Evolutionary conservation across 108 stramenopile species (phyloP).

Genomic region (Skeletonema tropicum): DNA sequence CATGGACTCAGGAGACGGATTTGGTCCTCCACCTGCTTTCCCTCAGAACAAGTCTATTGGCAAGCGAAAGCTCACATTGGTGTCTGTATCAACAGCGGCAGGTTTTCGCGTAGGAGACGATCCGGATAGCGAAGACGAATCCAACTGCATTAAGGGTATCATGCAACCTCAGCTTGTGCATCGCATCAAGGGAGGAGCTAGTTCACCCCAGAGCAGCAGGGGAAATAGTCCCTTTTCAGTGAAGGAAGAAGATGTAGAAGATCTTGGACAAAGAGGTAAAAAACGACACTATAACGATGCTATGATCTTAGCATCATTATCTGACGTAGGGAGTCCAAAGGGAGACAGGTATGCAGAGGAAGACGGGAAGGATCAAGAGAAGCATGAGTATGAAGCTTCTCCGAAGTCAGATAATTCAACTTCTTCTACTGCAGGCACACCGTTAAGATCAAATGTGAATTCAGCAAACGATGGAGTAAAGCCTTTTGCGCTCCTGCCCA

Average conservation of each 20-base stretch:
- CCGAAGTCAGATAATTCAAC: neutral
- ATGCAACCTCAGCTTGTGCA: conserved; percentile 29
- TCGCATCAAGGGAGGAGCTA: conserved; percentile 16
- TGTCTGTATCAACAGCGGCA: conserved; percentile 23
- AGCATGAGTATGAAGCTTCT: conserved; percentile 2
- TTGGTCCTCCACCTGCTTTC: conserved; percentile 40
- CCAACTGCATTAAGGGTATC: neutral
- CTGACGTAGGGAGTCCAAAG: conserved; percentile 22
- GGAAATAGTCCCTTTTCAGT: neutral
- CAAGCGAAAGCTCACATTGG: conserved; percentile 20
- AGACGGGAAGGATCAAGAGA: neutral
- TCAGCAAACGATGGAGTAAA: conserved; percentile 3
- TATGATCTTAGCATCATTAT: conserved; percentile 35
- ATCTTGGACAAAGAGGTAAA: neutral
- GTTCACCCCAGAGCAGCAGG: neutral
- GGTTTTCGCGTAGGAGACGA: neutral
- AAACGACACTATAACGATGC: conserved; percentile 38
- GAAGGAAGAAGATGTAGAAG: conserved; percentile 1
- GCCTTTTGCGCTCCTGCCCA: conserved; percentile 40
- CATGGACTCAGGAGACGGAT: conserved; percentile 18
- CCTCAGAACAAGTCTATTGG: conserved; percentile 17
- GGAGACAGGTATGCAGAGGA: neutral
- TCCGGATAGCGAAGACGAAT: conserved; percentile 9
- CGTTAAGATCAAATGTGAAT: conserved; percentile 36
- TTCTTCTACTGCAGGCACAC: conserved; percentile 20